Evolutionary conservation across 306 rosid species (phyloP).

Genomic region (Glycine latifolia): DNA sequence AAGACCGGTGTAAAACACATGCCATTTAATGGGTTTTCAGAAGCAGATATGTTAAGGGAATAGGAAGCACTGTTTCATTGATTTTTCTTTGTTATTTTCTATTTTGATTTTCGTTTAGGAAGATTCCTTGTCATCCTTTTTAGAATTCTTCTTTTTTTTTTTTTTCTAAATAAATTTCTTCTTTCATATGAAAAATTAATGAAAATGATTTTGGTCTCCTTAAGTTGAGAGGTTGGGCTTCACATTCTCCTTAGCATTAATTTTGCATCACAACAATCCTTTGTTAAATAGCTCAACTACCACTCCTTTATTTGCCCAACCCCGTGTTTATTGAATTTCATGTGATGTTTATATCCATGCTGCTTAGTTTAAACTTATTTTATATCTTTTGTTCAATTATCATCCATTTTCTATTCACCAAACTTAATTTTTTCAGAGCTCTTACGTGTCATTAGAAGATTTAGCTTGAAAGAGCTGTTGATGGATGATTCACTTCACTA

Average conservation of each 20-base stretch:
- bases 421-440: constrained; percentile 67
- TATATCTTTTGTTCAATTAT: constrained; percentile 10
- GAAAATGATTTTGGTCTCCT: neutral
- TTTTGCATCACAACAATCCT: constrained; percentile 8
- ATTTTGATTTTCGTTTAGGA: neutral
- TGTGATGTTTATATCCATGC: neutral
- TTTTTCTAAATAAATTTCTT: neutral
- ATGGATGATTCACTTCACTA: constrained; percentile 74
- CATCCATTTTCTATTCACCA: constrained; percentile 43
- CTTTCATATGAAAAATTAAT: neutral
- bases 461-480: constrained; percentile 88
- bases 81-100: neutral
- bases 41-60: neutral
- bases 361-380: constrained; percentile 6
- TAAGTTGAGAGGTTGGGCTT: neutral
- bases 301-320: neutral
- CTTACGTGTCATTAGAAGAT: constrained; percentile 83
- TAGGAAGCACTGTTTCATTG: neutral
- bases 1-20: neutral
- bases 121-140: neutral
- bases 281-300: neutral
- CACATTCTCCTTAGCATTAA: neutral
- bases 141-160: neutral
- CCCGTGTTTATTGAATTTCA: constrained; percentile 10
- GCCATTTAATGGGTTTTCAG: neutral